phyloP scores from a whole-genome alignment of 2,329 filamentous ascomycete genomes.

The Gaeumannomyces sp. region DNA sequence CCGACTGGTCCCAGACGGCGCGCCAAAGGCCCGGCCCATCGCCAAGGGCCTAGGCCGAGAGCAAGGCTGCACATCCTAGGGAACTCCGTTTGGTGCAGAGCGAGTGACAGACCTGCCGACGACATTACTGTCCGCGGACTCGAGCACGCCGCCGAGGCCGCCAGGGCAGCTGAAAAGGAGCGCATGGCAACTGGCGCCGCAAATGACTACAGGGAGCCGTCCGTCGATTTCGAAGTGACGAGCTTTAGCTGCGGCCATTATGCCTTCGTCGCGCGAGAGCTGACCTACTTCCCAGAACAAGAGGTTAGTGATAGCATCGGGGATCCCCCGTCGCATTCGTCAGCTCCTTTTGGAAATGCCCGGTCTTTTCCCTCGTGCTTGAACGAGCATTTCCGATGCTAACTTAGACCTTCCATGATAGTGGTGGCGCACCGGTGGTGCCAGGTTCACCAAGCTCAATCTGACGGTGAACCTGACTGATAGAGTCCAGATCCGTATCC shows the following conservation, averaged over 20 bases:
- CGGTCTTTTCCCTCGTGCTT: neutral
- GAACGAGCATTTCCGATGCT: neutral
- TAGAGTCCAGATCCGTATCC: slow-evolving; percentile 37
- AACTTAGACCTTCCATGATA: slow-evolving; percentile 1
- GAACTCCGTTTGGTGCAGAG: slow-evolving; percentile 24
- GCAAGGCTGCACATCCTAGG: slow-evolving; percentile 25
- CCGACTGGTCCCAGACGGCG: neutral
- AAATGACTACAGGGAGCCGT: neutral
- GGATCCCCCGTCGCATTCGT: no score
- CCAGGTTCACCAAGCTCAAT: slow-evolving; percentile 35
- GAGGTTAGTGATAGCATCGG: slow-evolving; percentile 6
- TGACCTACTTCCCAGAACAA: slow-evolving; percentile 40
- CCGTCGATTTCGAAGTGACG: slow-evolving; percentile 11
- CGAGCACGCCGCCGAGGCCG: slow-evolving; percentile 9
- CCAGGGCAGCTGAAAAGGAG: neutral
- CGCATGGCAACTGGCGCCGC: neutral
- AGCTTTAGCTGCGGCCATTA: slow-evolving; percentile 38
- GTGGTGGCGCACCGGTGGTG: slow-evolving; percentile 26
- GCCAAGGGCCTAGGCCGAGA: slow-evolving; percentile 7
- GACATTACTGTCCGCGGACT: slow-evolving; percentile 18
- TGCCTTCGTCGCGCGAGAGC: slow-evolving; percentile 27
- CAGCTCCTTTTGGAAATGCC: neutral
- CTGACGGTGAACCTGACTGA: slow-evolving; percentile 33
- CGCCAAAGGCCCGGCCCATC: neutral
- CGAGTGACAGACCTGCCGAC: slow-evolving; percentile 14